These are phyloP conservation scores for Carnegiea gigantea DNA, from an alignment of 179 eudicot species.

Conservation along the genomic window DNA sequence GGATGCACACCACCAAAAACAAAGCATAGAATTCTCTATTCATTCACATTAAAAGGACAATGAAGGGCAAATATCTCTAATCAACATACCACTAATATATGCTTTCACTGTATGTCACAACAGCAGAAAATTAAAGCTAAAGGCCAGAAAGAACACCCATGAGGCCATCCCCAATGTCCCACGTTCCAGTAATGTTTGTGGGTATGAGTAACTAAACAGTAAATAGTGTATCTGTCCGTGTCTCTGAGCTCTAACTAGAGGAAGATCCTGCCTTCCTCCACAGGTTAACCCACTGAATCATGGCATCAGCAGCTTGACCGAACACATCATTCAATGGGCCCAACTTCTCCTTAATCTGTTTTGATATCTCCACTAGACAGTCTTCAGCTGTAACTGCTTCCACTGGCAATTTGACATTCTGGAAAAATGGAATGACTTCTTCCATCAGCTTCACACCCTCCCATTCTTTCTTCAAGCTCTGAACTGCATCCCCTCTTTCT, in stretches of 20 bases:
- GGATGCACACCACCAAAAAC: no score
- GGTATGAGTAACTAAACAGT: slow-evolving; percentile 12
- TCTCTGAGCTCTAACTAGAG: slow-evolving; percentile 15
- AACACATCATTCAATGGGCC: slow-evolving; percentile 49
- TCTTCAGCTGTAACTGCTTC: slow-evolving; percentile 61
- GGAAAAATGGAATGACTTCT: slow-evolving; percentile 83
- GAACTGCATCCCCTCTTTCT: slow-evolving; percentile 75
- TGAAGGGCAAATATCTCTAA: background rate
- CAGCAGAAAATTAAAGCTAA: background rate
- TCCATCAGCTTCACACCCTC: slow-evolving; percentile 92
- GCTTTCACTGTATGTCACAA: background rate
- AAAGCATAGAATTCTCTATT: background rate
- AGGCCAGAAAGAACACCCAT: background rate
- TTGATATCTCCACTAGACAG: slow-evolving; percentile 77
- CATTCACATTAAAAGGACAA: background rate
- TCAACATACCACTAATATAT: background rate
- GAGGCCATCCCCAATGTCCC: background rate
- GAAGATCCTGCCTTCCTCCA: slow-evolving; percentile 58
- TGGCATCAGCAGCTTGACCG: slow-evolving; percentile 68
- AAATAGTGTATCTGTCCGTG: slow-evolving; percentile 1
- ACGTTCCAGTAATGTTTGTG: background rate
- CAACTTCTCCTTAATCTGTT: slow-evolving; percentile 56
- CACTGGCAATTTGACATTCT: slow-evolving; percentile 55
- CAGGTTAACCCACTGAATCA: slow-evolving; percentile 80
- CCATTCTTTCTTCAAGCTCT: slow-evolving; percentile 98